Base-by-base conservation (phyloP, 305 asterid species). In the Petunia hybrid region DNA sequence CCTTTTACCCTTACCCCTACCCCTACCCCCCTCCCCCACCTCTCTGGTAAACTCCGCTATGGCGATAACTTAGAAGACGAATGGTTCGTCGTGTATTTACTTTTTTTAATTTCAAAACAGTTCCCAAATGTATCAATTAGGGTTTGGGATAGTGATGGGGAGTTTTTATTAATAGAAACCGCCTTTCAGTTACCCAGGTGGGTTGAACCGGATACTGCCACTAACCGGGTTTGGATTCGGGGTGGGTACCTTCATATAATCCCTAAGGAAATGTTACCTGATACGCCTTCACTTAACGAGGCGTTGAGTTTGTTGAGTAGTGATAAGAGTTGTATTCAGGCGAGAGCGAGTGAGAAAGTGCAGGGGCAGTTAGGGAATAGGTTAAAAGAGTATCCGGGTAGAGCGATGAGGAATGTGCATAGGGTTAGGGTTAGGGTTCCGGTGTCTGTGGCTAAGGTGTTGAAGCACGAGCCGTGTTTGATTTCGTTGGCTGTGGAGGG, bases 31-130 rank as follows among this genome's bases (percentile, higher is more conserved):
- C 2, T 88, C 59, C 97, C 95, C 76, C 95, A 92, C 75, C 97
- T 95, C 89, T 84, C 91, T 78, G 98, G 99, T 79, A 88, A 89
- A 83, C 93, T 92, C 85, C 95, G 95, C 61, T 95, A 88, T 86
- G 97, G 98, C 10, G 98, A 95, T 83, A 92, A 91, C 81, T 86
- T 95, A 3, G 98, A 95, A 43, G 97, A 95, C 80, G 99, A 95
- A 85, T 95, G 99, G 99, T 95, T 95, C 84, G 90, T 90, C n/a
- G 97, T 93, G 53, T 89, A 84, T 88, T 91, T 92, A 82, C 92
- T 95, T 55, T 94, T 89, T 83, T 78, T 88, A 31, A 85, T 88
- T 64, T 95, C 98, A 10, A 89, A 81, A n/a, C 70, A 42, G 12
- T 88, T 89, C 84, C 91, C 90, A 13, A 74, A 87, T 70, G 86